These are phyloP conservation scores for Parastagonospora avenae DNA, from an alignment of 2,329 filamentous ascomycete genomes.

Conservation along the genomic window DNA sequence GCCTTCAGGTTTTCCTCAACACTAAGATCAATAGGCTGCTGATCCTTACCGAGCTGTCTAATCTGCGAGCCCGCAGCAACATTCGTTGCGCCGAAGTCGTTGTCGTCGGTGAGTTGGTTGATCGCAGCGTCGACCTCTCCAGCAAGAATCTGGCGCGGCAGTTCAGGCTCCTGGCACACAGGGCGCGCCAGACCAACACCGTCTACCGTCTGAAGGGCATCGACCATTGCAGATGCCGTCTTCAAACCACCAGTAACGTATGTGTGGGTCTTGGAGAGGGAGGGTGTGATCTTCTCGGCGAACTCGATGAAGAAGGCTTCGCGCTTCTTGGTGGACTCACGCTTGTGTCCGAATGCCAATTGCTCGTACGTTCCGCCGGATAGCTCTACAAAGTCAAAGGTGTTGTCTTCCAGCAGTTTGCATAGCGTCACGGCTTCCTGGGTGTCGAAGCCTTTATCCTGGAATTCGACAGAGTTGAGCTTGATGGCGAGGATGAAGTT, in stretches of 20 bases:
- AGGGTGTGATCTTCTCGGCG: conserved; percentile 58
- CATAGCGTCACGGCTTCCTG: conserved; percentile 58
- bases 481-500: conserved; percentile 61
- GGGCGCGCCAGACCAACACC: conserved; percentile 65
- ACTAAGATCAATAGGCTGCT: conserved; percentile 60
- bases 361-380: conserved; percentile 65
- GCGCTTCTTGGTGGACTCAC: conserved; percentile 60
- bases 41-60: conserved; percentile 58
- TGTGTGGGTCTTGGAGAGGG: conserved; percentile 61
- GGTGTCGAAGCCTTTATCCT: conserved; percentile 57
- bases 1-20: conserved; percentile 53
- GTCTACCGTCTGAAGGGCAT: conserved; percentile 62
- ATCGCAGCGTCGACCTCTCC: conserved; percentile 54
- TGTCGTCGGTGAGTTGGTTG: conserved; percentile 53
- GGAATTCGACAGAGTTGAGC: conserved; percentile 64
- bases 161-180: conserved; percentile 56
- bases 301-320: conserved; percentile 67
- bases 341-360: conserved; percentile 57
- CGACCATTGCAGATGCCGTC: conserved; percentile 61
- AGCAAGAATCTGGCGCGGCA: conserved; percentile 53
- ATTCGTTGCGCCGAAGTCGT: conserved; percentile 58
- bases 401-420: conserved; percentile 54
- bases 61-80: conserved; percentile 58
- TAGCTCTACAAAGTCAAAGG: conserved; percentile 64
- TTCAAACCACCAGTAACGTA: conserved; percentile 66